Percentiles rank a stretch among this genome's conserved stretches.
Conservation (phyloP, 768 basidiomycete genomes). For the Podaxis sp. region DNA sequence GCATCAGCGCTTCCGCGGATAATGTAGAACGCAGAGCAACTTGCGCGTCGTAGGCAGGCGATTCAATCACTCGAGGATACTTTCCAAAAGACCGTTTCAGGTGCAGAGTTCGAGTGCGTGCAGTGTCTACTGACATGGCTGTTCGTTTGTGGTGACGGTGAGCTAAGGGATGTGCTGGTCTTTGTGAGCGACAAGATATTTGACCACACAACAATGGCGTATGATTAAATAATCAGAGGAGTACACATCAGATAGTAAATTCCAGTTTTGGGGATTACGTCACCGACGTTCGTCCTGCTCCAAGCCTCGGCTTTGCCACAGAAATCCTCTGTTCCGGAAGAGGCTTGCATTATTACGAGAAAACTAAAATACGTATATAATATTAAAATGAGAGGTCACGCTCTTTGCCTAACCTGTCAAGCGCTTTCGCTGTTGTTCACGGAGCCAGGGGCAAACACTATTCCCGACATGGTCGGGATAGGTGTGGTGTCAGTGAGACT, state of each 20-base stretch:
- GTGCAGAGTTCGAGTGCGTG: slow-evolving; percentile 39
- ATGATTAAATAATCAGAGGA: neutral
- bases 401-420: neutral
- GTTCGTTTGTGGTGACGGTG: neutral
- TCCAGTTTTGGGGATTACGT: neutral
- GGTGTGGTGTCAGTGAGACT: neutral
- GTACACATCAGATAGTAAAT: neutral
- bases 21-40: slow-evolving; percentile 17
- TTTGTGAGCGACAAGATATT: neutral
- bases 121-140: slow-evolving; percentile 24
- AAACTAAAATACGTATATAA: too few species aligned
- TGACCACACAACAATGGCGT: neutral
- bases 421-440: neutral
- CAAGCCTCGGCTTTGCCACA: too few species aligned
- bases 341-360: too few species aligned
- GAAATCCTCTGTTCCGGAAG: too few species aligned
- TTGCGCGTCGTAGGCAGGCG: slow-evolving; percentile 75
- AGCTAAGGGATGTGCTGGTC: neutral
- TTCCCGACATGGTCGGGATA: neutral
- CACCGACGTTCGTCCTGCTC: neutral
- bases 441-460: neutral
- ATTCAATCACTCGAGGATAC: slow-evolving; percentile 56
- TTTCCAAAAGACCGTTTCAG: slow-evolving; percentile 70
- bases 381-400: neutral
- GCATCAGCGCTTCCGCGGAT: slow-evolving; percentile 3